A percentile compares a stretch with the other conserved stretches of the same genome.
Evolutionary conservation across 176 grass and related monocot genomes (phyloP).

Genomic region (Triticum monococcum): DNA sequence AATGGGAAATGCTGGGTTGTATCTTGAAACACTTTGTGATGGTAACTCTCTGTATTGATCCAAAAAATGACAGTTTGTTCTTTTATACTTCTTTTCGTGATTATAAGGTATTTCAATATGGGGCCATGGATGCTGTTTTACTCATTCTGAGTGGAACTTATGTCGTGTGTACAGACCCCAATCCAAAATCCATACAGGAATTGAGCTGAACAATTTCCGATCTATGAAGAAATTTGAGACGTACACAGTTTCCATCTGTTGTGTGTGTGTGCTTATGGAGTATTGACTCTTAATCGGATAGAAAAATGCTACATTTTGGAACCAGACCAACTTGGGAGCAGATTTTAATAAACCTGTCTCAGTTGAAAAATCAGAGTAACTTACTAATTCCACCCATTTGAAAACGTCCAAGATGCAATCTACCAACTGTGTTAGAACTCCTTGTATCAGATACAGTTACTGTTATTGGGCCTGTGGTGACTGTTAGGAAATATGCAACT

Average conservation of each 20-base stretch:
- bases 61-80: background rate
- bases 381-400: background rate
- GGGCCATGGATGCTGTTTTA: constrained; percentile 3
- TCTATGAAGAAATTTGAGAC: background rate
- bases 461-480: background rate
- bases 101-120: background rate
- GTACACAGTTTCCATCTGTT: background rate
- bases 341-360: background rate
- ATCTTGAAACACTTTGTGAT: constrained; percentile 81
- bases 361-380: too few species aligned
- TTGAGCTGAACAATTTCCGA: constrained; percentile 1
- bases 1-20: constrained; percentile 78
- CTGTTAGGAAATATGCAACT: too few species aligned
- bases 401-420: constrained; percentile 26
- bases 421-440: background rate
- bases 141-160: background rate
- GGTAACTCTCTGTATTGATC: constrained; percentile 54
- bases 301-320: background rate
- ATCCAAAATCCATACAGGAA: constrained; percentile 11
- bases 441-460: background rate
- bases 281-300: background rate
- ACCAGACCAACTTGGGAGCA: background rate
- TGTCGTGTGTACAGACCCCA: background rate
- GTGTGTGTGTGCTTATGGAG: background rate
- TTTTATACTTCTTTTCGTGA: background rate